Evolutionary conservation across 768 basidiomycete species (phyloP), one percentile per base, ranked within the genome.

Genomic region (Termitomyces heimii): DNA sequence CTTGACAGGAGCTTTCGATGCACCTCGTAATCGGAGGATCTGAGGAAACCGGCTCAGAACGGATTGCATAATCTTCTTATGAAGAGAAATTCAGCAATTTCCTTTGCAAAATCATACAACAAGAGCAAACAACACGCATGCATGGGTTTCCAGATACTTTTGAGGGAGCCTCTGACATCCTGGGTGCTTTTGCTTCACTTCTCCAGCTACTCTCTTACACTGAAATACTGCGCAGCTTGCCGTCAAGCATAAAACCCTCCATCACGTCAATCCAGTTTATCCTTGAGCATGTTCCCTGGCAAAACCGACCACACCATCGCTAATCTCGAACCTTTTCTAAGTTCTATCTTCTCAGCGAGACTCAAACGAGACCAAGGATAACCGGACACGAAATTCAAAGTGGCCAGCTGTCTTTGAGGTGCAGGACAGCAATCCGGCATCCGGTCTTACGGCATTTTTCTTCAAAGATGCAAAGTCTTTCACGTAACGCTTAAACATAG

Each of bases 31-130:
- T 45, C 59, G 56, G 35, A 62, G 50, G 34, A 63, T 14, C 5
- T 50, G 60, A 47, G 56, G 37, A 13, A 63, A 35, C 29, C 58
- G 56, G 28, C 55, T 59, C 34, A 59, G 55, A 22, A 60, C 32
- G 8, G 60, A 54, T 24, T 58, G 60, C 60, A 65, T 61, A 29
- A 22, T 40, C 16, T 12, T 34, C 10, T 22, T 20, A 49, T 48
- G 40, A 12, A 16, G 14, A 18, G 24, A 43, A 51, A 51, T 29
- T 39, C 13, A 54, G 54, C 28, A 54, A 32, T 42, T 32, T 53
- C 50, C 24, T 16, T 20, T 42, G 1, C n/a, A 34, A 43, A 44
- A 37, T 37, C 57, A 24, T 50, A 44, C 55, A 53, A 34, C 28
- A 61, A 22, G 18, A 22, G 4, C 37, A 60, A 57, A 62, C 31